phyloP scores from a whole-genome alignment of 805 yeast genomes.

The Tetrapisispora nanseiensis region DNA sequence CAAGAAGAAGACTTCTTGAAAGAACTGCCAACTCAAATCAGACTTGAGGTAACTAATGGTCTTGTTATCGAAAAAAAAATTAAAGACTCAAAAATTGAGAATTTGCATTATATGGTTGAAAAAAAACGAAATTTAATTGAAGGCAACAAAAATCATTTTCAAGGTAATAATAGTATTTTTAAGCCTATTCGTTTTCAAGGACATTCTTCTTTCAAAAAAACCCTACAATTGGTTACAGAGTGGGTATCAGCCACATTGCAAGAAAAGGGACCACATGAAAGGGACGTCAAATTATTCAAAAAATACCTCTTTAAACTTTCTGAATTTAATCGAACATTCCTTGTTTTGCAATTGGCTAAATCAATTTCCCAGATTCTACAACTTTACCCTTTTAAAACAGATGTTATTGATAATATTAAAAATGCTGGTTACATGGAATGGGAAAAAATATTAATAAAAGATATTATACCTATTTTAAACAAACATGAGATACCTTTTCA shows the following conservation, averaged over 20 bases:
- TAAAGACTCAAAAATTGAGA: conserved; percentile 14
- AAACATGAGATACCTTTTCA: conserved; percentile 18
- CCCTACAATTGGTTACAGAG: conserved; percentile 24
- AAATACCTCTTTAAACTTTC: conserved; percentile 27
- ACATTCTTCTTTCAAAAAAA: conserved; percentile 25
- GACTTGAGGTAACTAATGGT: conserved; percentile 49
- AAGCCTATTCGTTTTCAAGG: conserved; percentile 30
- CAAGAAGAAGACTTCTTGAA: conserved; percentile 58
- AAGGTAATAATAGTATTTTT: conserved; percentile 16
- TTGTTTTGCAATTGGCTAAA: conserved; percentile 17
- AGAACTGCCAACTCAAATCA: conserved; percentile 56
- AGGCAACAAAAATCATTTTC: conserved; percentile 13
- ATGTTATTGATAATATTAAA: background rate
- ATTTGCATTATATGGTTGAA: conserved; percentile 10
- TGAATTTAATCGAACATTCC: conserved; percentile 20
- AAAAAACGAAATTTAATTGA: conserved; percentile 7
- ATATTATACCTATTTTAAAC: conserved; percentile 21
- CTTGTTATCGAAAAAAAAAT: conserved; percentile 26
- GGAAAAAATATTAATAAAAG: conserved; percentile 21
- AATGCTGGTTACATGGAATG: conserved; percentile 22
- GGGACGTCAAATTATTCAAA: conserved; percentile 32
- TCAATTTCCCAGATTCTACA: conserved; percentile 17
- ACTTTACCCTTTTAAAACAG: background rate
- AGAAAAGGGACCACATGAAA: conserved; percentile 31
- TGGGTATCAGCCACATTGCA: conserved; percentile 32